Evolutionary conservation across 73 alveolate species (phyloP).

Genomic region (Urostyla sp.): DNA sequence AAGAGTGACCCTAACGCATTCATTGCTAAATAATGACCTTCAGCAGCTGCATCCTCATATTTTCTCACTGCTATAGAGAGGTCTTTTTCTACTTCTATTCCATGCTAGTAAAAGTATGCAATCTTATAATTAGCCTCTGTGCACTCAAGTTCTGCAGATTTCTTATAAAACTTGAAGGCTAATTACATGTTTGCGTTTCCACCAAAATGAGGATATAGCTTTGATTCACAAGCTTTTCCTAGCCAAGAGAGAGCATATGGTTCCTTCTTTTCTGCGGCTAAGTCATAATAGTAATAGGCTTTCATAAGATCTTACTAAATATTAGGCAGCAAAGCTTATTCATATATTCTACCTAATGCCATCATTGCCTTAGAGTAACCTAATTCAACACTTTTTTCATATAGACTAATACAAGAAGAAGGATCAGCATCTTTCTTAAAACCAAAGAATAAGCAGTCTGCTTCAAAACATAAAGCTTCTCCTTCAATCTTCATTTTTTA

Average conservation of each 20-base stretch:
- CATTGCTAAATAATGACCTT: conserved; percentile 53
- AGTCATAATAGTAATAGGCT: conserved; percentile 71
- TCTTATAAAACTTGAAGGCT: conserved; percentile 31
- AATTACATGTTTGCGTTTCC: conserved; percentile 24
- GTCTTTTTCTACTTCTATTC: conserved; percentile 51
- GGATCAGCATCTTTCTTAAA: conserved; percentile 65
- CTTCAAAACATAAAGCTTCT: conserved; percentile 54
- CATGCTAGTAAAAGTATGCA: conserved; percentile 59
- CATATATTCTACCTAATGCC: conserved; percentile 84
- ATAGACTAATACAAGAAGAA: conserved; percentile 72
- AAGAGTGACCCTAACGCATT: conserved; percentile 55
- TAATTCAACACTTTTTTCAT: conserved; percentile 66
- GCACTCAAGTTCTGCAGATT: conserved; percentile 63
- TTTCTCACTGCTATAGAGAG: conserved; percentile 35
- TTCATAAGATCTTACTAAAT: conserved; percentile 62
- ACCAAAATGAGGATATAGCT: not conserved
- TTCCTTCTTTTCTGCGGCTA: conserved; percentile 72
- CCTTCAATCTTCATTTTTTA: conserved; percentile 9
- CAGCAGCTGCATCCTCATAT: conserved; percentile 63
- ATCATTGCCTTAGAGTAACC: conserved; percentile 83
- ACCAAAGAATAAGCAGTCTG: conserved; percentile 67
- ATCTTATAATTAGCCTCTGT: conserved; percentile 54
- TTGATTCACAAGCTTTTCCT: conserved; percentile 73
- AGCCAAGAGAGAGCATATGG: conserved; percentile 70
- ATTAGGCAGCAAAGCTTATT: conserved; percentile 78